phyloP scores from a whole-genome alignment of 257 asterid genomes.

The Nyctanthes arbortristis region DNA sequence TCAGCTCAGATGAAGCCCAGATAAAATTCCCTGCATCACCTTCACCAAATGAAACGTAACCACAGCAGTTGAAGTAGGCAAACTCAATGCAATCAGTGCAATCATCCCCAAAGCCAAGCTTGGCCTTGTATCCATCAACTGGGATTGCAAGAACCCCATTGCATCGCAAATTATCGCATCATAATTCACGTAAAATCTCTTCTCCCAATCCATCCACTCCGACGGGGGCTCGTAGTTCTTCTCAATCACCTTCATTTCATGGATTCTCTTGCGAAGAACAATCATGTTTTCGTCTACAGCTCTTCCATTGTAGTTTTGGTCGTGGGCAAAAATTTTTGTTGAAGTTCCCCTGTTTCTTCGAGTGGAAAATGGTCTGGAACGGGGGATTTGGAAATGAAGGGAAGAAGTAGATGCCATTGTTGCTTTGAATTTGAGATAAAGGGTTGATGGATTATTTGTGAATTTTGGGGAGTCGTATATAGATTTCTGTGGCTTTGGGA shows the following conservation, averaged over 20 bases:
- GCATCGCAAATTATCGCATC: too few relatives aligned
- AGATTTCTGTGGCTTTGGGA: slow-evolving; percentile 1
- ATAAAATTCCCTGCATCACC: slow-evolving; percentile 13
- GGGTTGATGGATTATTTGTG: neutral
- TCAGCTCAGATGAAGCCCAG: slow-evolving; percentile 21
- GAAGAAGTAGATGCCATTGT: slow-evolving; percentile 29
- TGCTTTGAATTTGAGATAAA: neutral
- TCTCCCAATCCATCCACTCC: too few relatives aligned
- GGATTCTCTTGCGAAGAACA: slow-evolving; percentile 58
- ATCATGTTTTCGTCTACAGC: slow-evolving; percentile 52
- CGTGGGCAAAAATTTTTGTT: slow-evolving; percentile 21
- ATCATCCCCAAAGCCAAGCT: slow-evolving; percentile 46
- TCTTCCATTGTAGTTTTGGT: slow-evolving; percentile 35
- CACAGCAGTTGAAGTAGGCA: slow-evolving; percentile 36
- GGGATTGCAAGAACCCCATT: too few relatives aligned
- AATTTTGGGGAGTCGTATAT: slow-evolving; percentile 13
- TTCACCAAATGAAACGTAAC: slow-evolving; percentile 49
- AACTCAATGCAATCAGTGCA: slow-evolving; percentile 32
- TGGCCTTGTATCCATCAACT: too few relatives aligned
- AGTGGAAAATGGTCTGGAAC: slow-evolving; percentile 8
- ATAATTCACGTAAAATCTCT: too few relatives aligned
- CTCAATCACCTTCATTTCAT: slow-evolving; percentile 47
- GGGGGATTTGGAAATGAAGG: neutral
- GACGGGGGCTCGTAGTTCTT: slow-evolving; percentile 38
- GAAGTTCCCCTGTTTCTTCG: neutral